A percentile compares a stretch with the other conserved stretches of the same genome.
Evolutionary conservation across 2,329 filamentous ascomycete genomes (phyloP).

Genomic region (Xylariaceae sp.): DNA sequence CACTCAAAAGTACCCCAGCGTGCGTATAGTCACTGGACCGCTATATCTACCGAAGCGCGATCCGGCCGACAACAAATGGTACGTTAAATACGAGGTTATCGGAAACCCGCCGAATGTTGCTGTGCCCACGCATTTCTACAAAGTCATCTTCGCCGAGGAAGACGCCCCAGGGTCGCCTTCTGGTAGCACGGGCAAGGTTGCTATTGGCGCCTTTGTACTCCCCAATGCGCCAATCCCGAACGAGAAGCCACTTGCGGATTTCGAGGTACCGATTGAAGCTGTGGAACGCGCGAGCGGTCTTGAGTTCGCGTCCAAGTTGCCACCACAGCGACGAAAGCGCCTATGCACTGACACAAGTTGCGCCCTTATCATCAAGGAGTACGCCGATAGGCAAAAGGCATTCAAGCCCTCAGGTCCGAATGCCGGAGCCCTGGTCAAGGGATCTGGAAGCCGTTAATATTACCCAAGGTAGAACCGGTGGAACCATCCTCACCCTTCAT

Average conservation of each 20-base stretch:
- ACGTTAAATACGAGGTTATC: slow-evolving; percentile 94
- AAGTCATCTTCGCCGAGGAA: slow-evolving; percentile 96
- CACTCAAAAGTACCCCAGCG: slow-evolving; percentile 79
- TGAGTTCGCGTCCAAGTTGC: slow-evolving; percentile 85
- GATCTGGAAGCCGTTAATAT: slow-evolving; percentile 9
- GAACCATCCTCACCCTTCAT: slow-evolving; percentile 16
- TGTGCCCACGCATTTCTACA: slow-evolving; percentile 98
- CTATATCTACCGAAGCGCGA: slow-evolving; percentile 90
- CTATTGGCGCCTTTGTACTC: slow-evolving; percentile 91
- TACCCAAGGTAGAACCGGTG: neutral
- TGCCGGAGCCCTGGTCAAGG: slow-evolving; percentile 18
- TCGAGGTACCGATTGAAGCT: slow-evolving; percentile 92
- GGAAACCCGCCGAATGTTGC: slow-evolving; percentile 91
- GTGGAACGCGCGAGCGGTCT: slow-evolving; percentile 91
- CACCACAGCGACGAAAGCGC: slow-evolving; percentile 72
- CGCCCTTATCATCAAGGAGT: slow-evolving; percentile 83
- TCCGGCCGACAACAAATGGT: slow-evolving; percentile 87
- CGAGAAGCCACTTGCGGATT: slow-evolving; percentile 83
- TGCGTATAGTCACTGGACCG: slow-evolving; percentile 91
- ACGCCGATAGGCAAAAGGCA: slow-evolving; percentile 64
- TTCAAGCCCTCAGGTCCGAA: slow-evolving; percentile 41
- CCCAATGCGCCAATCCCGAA: slow-evolving; percentile 91
- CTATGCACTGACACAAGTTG: slow-evolving; percentile 89
- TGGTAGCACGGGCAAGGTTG: slow-evolving; percentile 65
- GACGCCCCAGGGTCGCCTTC: slow-evolving; percentile 50